Percentiles rank a stretch among this genome's conserved stretches.
These are phyloP conservation scores for Spathaspora sp. DNA, from an alignment of 1,139 yeast species.

Conservation along the genomic window DNA sequence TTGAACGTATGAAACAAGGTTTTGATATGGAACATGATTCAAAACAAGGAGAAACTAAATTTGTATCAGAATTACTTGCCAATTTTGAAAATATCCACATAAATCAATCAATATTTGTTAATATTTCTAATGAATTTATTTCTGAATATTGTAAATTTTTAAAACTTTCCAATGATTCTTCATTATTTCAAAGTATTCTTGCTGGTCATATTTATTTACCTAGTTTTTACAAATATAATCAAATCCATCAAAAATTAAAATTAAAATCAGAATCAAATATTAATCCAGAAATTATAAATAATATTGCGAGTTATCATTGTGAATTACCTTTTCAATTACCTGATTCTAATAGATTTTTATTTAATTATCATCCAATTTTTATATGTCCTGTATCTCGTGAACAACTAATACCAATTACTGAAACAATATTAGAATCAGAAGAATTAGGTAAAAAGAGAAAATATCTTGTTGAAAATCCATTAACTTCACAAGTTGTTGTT, in stretches of 20 bases:
- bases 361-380: conserved; percentile 76
- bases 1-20: conserved; percentile 24
- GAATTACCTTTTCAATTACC: conserved; percentile 48
- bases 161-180: conserved; percentile 68
- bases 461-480: conserved; percentile 10
- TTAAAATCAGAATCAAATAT: conserved; percentile 39
- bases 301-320: conserved; percentile 26
- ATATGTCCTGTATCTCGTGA: conserved; percentile 91
- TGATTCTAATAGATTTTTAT: conserved; percentile 40
- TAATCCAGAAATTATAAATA: conserved; percentile 4
- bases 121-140: conserved; percentile 52
- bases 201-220: conserved; percentile 77
- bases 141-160: conserved; percentile 66
- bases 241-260: conserved; percentile 38
- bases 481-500: conserved; percentile 43
- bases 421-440: conserved; percentile 13
- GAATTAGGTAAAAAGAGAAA: conserved; percentile 15
- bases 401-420: conserved; percentile 50
- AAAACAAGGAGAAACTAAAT: conserved; percentile 25
- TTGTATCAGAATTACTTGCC: conserved; percentile 41
- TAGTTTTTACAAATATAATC: conserved; percentile 63
- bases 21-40: conserved; percentile 22
- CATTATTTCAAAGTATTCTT: conserved; percentile 62
- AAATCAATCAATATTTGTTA: conserved; percentile 31
- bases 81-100: conserved; percentile 40